Base-by-base conservation (phyloP, 768 basidiomycete genomes). In the Tubosaeta brunneosetosa region DNA sequence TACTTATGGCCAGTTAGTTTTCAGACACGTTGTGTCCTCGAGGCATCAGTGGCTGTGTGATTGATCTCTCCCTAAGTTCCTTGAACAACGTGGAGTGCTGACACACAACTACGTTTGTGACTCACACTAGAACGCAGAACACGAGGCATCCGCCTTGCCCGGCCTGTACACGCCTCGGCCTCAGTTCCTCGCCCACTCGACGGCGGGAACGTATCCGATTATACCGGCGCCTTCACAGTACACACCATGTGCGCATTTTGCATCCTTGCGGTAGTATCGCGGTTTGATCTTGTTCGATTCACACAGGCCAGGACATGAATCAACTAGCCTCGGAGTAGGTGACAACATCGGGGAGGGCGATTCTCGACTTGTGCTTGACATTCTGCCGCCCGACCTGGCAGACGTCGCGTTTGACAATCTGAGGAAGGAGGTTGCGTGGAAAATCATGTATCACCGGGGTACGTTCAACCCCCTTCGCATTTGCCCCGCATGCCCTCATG, bases 401-500 rank as follows among this genome's bases (percentile, higher is more conserved):
- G 74, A 74, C 7, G 64, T 62, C 16, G 84, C 80, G 0, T 89
- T 89, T 60, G 80, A 79, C 44, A 76, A 70, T 5, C 55, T 90
- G 57, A 74, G 68, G 53, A 67, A 74, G 10, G 88, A 91, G 62
- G 89, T 91, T 0, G 71, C 75, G 44, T 91, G 88, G 87, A 74
- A 78, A 43, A 73, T 73, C 3, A 91, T 91, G 88, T 70, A 80
- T 55, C 88, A 90, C 66, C 75, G 84, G 67, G 88, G 88, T 81
- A 49, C n/a, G 71, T 59, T 4, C 6, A 19, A 44, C 50, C 50
- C 51, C 48, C n/a, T 41, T 47, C 44, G 32, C 31, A 16, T 26
- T 4, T n/a, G 4, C 12, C 31, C 26, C 34, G 19, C 36, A 7
- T 51, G 25, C 5, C 27, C 32, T 55, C 41, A 54, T n/a, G 27